Evolutionary conservation across 2,329 filamentous ascomycete species (phyloP).

Genomic region (Celoporthe dispersa): DNA sequence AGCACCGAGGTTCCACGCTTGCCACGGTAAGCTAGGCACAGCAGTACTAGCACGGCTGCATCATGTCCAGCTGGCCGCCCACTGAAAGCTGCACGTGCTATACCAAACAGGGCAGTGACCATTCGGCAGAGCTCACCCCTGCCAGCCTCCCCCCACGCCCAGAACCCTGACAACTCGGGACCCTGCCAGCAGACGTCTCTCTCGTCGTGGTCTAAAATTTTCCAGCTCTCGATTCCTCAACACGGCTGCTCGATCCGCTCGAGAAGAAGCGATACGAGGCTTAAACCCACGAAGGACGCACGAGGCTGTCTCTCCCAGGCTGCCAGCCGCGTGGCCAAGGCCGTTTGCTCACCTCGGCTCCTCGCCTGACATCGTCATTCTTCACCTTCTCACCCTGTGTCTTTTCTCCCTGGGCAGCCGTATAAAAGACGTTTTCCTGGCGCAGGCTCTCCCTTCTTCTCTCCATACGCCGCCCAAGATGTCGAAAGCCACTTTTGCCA

Average conservation of each 20-base stretch:
- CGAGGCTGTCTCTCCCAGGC: conserved; percentile 24
- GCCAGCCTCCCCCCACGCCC: neutral
- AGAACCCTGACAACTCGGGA: conserved; percentile 9
- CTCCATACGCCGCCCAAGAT: conserved; percentile 50
- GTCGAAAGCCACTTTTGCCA: conserved; percentile 78
- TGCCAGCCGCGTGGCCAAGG: conserved; percentile 28
- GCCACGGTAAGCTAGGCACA: neutral
- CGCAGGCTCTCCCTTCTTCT: no score
- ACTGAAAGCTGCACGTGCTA: conserved; percentile 15
- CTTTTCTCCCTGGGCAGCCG: neutral
- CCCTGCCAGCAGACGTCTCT: conserved; percentile 10
- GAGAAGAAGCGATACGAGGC: neutral
- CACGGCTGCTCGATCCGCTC: neutral
- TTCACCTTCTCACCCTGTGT: conserved; percentile 1
- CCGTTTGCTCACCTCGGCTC: conserved; percentile 21
- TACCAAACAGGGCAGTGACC: conserved; percentile 1
- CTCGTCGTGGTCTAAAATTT: conserved; percentile 6
- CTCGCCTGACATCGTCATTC: conserved; percentile 29
- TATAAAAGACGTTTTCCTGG: conserved; percentile 25
- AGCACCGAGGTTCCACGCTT: neutral
- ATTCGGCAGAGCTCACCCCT: conserved; percentile 9
- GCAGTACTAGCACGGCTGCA: neutral
- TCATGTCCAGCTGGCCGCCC: neutral
- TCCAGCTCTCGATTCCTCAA: conserved; percentile 1
- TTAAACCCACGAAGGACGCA: conserved; percentile 4